Base-by-base conservation (phyloP, 2,329 filamentous ascomycete genomes). In the Aureobasidium sp. region DNA sequence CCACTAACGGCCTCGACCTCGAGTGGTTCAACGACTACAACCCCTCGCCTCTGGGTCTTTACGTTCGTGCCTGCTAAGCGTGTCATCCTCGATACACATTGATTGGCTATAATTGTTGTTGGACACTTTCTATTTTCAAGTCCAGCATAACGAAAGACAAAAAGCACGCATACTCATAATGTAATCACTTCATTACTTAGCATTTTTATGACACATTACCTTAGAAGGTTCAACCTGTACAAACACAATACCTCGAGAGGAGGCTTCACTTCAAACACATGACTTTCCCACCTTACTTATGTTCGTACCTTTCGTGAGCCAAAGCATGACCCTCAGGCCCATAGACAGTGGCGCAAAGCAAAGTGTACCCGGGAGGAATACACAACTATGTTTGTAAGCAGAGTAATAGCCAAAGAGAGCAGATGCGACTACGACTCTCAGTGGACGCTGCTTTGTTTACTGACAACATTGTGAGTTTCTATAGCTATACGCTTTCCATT, bases 1-100 rank as follows among this genome's bases (percentile, higher is more conserved):
- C 66, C 5, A 54, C 62, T 33, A 62, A 62, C 35, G 68, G 65
- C 5, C 63, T 69, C 37, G 63, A 56, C 15, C 40, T 71, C 39
- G 65, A 70, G 24, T 70, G 66, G 60, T 70, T 69, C 62, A 63
- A 70, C 60, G 67, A 68, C 62, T 68, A 62, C 49, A 63, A 67
- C 57, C 60, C 62, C 27, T 35, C 52, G 39, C 50, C 64, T 31
- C 54, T 65, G 7, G 64, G 64, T 22, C 52, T 65, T 15, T 65
- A 60, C 57, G 57, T 60, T 27, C 57, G 57, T 24, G 57, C 45
- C 33, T 60, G 57, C 45, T 60, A 50, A 60, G 15, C 14, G 57
- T 17, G 37, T 58, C 54, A 15, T 22, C 29, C 48, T 22, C 24
- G 37, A 54, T 27, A 37, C 22, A 19, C 29, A 24, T 27, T 45